A percentile compares a stretch with the other conserved stretches of the same genome.
These are phyloP conservation scores for Spathaspora hagerdaliae DNA, from an alignment of 805 yeast genomes.

Conservation along the genomic window DNA sequence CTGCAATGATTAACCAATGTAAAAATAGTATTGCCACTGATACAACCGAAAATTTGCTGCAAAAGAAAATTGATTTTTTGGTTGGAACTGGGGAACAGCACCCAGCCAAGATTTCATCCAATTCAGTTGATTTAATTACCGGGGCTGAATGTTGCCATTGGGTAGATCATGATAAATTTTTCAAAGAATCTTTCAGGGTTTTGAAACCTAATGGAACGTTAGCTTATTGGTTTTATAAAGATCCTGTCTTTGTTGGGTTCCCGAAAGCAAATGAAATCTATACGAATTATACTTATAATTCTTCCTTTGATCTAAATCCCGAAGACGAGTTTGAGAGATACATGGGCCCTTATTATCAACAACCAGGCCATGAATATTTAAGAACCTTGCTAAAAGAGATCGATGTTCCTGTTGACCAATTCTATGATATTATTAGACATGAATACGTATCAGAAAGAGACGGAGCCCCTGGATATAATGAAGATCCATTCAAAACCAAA, in stretches of 20 bases:
- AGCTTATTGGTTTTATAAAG: constrained; percentile 77
- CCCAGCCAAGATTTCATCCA: constrained; percentile 14
- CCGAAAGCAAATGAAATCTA: constrained; percentile 55
- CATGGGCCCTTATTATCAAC: constrained; percentile 47
- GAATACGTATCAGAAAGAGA: constrained; percentile 19
- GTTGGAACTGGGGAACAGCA: constrained; percentile 23
- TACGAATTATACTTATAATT: constrained; percentile 44
- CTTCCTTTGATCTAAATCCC: constrained; percentile 12
- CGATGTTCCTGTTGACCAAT: constrained; percentile 25
- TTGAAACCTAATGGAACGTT: constrained; percentile 63
- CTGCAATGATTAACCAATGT: constrained; percentile 21
- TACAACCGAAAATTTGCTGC: constrained; percentile 9
- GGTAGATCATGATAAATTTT: constrained; percentile 59
- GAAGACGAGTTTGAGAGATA: constrained; percentile 31
- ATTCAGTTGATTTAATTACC: constrained; percentile 58
- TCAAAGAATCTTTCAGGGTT: constrained; percentile 44
- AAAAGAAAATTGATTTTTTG: constrained; percentile 14
- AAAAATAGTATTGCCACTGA: constrained; percentile 8
- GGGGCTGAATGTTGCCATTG: constrained; percentile 91
- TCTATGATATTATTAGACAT: constrained; percentile 19
- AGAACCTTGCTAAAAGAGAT: constrained; percentile 36
- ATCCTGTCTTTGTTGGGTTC: constrained; percentile 54
- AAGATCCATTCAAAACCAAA: not conserved
- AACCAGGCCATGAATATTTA: constrained; percentile 43
- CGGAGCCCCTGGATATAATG: not conserved